A percentile compares a stretch with the other conserved stretches of the same genome.
Conservation (phyloP, 139 green algal genomes). For the Chlamydomonas eustigma region DNA sequence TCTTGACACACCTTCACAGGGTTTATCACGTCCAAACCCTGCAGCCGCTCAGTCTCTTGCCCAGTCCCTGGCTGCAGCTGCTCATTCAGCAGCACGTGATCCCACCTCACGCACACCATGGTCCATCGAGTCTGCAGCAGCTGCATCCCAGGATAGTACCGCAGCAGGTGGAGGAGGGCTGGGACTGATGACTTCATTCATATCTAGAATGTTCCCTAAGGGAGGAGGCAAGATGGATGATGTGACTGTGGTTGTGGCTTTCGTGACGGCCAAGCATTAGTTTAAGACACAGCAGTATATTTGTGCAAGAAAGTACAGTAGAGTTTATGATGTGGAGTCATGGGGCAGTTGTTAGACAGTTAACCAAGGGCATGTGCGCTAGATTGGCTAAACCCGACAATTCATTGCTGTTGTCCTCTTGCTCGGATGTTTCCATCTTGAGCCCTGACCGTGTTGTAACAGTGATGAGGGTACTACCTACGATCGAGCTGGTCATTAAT, state of each 20-base stretch:
- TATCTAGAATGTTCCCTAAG: constrained; percentile 1
- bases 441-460: too few species aligned
- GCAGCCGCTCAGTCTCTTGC: background rate
- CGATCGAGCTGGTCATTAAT: too few species aligned
- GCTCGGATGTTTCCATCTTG: too few species aligned
- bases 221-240: constrained; percentile 84
- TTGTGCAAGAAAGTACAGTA: too few species aligned
- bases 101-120: constrained; percentile 55
- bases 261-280: constrained; percentile 35
- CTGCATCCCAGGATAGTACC: too few species aligned
- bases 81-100: constrained; percentile 17
- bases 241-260: constrained; percentile 69
- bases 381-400: too few species aligned
- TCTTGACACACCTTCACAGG: background rate
- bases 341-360: too few species aligned
- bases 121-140: constrained; percentile 53
- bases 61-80: background rate
- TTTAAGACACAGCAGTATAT: too few species aligned
- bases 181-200: background rate
- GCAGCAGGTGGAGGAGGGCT: background rate
- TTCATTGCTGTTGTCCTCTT: too few species aligned
- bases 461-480: too few species aligned
- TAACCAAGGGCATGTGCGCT: too few species aligned
- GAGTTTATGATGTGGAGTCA: too few species aligned
- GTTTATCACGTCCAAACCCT: background rate